These are phyloP conservation scores for Pulveroboletus sp. DNA, from an alignment of 768 basidiomycete species.

Conservation along the genomic window DNA sequence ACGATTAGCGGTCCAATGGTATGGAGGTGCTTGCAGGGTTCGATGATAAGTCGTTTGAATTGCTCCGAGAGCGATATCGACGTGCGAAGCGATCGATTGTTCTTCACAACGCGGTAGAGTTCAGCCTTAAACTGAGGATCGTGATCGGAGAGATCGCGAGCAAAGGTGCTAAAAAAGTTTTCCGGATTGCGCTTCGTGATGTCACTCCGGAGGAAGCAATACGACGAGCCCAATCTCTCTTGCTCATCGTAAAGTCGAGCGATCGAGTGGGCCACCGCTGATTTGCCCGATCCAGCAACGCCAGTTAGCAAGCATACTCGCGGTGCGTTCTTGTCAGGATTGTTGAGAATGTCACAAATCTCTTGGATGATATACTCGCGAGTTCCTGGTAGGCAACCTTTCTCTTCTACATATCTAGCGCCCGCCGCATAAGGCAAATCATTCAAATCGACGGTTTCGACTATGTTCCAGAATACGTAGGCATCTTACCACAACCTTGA, in stretches of 20 bases:
- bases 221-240: constrained; percentile 29
- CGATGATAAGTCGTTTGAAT: constrained; percentile 26
- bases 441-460: constrained; percentile 15
- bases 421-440: constrained; percentile 20
- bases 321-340: constrained; percentile 8
- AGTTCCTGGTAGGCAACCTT: constrained; percentile 18
- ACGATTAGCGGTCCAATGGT: constrained; percentile 30
- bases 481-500: neutral
- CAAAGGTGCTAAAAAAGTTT: constrained; percentile 33
- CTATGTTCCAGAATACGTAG: neutral
- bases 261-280: constrained; percentile 28
- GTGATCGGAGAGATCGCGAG: constrained; percentile 30
- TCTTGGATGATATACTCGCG: constrained; percentile 14
- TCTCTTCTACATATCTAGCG: constrained; percentile 21
- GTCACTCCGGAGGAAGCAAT: constrained; percentile 23
- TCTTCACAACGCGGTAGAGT: constrained; percentile 11
- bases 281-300: constrained; percentile 29
- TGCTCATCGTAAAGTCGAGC: constrained; percentile 25
- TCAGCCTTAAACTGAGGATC: constrained; percentile 20
- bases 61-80: constrained; percentile 20
- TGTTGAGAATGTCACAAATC: constrained; percentile 16
- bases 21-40: constrained; percentile 19
- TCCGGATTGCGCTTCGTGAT: constrained; percentile 17
- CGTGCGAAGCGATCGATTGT: constrained; percentile 22
- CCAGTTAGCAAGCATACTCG: constrained; percentile 28